A percentile compares a stretch with the other conserved stretches of the same genome.
phyloP scores from a whole-genome alignment of 129 eudicot species.

The Oenanthe sinensis region DNA sequence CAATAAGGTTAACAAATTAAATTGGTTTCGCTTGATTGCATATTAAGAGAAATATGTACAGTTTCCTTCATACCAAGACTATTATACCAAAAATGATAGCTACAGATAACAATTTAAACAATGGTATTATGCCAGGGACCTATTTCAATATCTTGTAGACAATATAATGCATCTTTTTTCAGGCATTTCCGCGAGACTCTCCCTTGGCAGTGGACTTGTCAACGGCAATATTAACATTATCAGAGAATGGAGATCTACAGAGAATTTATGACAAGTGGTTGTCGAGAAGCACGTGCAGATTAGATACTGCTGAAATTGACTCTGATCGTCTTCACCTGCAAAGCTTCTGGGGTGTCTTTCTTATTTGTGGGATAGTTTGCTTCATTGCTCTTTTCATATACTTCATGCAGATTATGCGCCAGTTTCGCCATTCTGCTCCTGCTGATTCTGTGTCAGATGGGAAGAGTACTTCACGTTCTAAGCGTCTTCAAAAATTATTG shows the following conservation, averaged over 20 bases:
- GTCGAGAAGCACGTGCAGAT: constrained; percentile 45
- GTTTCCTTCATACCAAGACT: too few species aligned
- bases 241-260: constrained; percentile 85
- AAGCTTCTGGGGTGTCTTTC: constrained; percentile 79
- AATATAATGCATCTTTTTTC: background rate
- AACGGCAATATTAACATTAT: constrained; percentile 65
- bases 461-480: constrained; percentile 34
- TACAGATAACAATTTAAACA: too few species aligned
- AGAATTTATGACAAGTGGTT: constrained; percentile 92
- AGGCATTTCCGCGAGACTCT: constrained; percentile 95
- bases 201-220: constrained; percentile 80
- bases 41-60: too few species aligned
- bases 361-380: constrained; percentile 70
- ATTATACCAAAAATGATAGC: too few species aligned
- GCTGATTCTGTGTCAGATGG: constrained; percentile 24
- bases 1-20: too few species aligned
- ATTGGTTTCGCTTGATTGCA: too few species aligned
- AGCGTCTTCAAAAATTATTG: constrained; percentile 43
- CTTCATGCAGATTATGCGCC: constrained; percentile 47
- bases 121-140: background rate
- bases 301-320: constrained; percentile 65
- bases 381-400: constrained; percentile 54
- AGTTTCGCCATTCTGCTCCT: constrained; percentile 23
- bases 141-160: background rate
- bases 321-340: constrained; percentile 63